Conservation (phyloP, 768 basidiomycete species). For the Heimioporus sp. region DNA sequence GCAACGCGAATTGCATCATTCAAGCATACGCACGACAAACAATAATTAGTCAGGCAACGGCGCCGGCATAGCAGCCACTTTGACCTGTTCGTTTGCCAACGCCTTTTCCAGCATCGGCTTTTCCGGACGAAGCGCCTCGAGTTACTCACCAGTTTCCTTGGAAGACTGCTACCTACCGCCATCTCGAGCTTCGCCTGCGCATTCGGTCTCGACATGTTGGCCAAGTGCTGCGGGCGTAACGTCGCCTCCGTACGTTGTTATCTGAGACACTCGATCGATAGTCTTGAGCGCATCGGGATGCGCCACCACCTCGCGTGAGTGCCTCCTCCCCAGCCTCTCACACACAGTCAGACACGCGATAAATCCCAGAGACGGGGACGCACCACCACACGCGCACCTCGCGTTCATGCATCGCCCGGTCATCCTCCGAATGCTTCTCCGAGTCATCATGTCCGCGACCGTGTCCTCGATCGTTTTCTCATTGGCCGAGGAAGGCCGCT, state of each 20-base stretch:
- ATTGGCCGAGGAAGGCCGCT: conserved; percentile 65
- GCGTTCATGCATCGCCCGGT: conserved; percentile 59
- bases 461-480: conserved; percentile 84
- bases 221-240: too few species aligned
- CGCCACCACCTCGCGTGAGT: conserved; percentile 75
- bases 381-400: conserved; percentile 73
- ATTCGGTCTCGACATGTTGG: too few species aligned
- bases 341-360: background rate
- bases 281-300: too few species aligned
- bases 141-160: conserved; percentile 31
- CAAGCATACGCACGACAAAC: conserved; percentile 31
- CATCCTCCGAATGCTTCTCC: conserved; percentile 63
- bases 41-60: conserved; percentile 21
- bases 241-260: too few species aligned
- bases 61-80: conserved; percentile 11
- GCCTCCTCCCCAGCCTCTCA: conserved; percentile 72
- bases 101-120: conserved; percentile 38
- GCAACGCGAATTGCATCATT: background rate
- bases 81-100: conserved; percentile 37
- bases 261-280: too few species aligned
- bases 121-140: conserved; percentile 38
- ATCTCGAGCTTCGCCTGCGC: too few species aligned
- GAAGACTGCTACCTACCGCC: too few species aligned
- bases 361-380: conserved; percentile 1
- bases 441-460: conserved; percentile 79